Evolutionary conservation across 805 yeast genomes (phyloP).

Genomic region (Lipomyces yamanashiensis): DNA sequence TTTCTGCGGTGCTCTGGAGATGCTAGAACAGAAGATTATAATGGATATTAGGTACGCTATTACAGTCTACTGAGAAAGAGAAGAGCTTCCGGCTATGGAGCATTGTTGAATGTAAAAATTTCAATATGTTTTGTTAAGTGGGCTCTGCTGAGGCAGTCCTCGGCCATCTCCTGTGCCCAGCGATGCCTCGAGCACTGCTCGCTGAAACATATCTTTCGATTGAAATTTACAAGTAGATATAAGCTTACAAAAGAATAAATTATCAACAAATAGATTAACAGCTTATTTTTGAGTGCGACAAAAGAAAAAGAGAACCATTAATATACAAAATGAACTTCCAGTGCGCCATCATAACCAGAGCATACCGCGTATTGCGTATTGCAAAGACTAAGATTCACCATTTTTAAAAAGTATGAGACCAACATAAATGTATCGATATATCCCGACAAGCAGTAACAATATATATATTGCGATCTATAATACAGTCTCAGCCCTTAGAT

Average conservation of each 20-base stretch:
- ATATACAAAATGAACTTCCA: constrained; percentile 7
- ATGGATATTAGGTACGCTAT: too few relatives aligned
- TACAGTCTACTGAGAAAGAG: background rate
- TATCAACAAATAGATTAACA: too few relatives aligned
- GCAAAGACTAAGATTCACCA: background rate
- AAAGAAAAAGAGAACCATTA: background rate
- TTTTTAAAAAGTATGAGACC: background rate
- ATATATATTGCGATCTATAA: background rate
- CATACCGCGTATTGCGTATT: background rate
- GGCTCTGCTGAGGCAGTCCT: too few relatives aligned
- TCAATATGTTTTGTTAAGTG: too few relatives aligned
- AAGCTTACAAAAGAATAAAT: too few relatives aligned
- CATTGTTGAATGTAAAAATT: too few relatives aligned
- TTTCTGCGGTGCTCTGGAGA: background rate
- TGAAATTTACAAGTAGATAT: too few relatives aligned
- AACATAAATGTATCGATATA: background rate
- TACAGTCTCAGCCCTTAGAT: constrained; percentile 54
- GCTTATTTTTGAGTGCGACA: too few relatives aligned
- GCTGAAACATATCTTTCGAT: too few relatives aligned
- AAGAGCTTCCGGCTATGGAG: background rate
- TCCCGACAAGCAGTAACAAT: background rate
- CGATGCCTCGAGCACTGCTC: too few relatives aligned
- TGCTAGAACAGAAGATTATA: too few relatives aligned
- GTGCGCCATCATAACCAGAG: background rate
- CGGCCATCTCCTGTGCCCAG: too few relatives aligned